These are phyloP conservation scores for Venturia oleaginea DNA, from an alignment of 2,329 filamentous ascomycete species.

Conservation along the genomic window DNA sequence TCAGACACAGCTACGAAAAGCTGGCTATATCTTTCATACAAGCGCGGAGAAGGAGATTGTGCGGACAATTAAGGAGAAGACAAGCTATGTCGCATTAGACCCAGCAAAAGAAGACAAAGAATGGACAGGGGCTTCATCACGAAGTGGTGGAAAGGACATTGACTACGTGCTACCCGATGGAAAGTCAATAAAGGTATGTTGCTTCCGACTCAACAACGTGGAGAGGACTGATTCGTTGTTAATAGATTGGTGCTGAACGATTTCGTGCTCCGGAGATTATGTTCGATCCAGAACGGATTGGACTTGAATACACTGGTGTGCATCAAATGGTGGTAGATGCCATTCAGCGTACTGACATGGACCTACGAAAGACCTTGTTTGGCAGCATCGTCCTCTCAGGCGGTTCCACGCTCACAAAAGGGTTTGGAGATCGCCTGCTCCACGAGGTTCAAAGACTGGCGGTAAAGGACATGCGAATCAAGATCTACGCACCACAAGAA, in stretches of 20 bases:
- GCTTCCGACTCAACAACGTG: neutral
- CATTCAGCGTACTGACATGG: conserved; percentile 90
- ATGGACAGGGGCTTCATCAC: conserved; percentile 64
- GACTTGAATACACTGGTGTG: conserved; percentile 90
- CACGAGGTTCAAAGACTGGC: conserved; percentile 87
- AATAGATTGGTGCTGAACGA: conserved; percentile 77
- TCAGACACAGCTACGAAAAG: conserved; percentile 83
- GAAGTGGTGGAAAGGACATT: conserved; percentile 67
- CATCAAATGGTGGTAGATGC: conserved; percentile 97
- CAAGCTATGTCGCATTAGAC: conserved; percentile 83
- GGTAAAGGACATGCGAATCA: conserved; percentile 98
- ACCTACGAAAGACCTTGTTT: conserved; percentile 87
- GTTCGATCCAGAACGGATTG: conserved; percentile 95
- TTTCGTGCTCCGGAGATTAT: conserved; percentile 96
- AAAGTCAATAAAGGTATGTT: conserved; percentile 73
- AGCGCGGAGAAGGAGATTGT: conserved; percentile 99
- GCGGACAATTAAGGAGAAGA: conserved; percentile 89
- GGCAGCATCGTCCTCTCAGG: conserved; percentile 96
- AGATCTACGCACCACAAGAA: conserved; percentile 96
- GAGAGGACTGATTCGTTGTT: conserved; percentile 4
- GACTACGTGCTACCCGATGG: conserved; percentile 91
- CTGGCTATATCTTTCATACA: conserved; percentile 90
- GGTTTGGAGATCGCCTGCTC: conserved; percentile 86
- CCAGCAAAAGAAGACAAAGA: conserved; percentile 95
- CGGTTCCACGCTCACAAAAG: conserved; percentile 91